A percentile compares a stretch with the other conserved stretches of the same genome.
Conservation (phyloP, 2,329 filamentous ascomycete genomes). For the Sporothrix luriei region DNA sequence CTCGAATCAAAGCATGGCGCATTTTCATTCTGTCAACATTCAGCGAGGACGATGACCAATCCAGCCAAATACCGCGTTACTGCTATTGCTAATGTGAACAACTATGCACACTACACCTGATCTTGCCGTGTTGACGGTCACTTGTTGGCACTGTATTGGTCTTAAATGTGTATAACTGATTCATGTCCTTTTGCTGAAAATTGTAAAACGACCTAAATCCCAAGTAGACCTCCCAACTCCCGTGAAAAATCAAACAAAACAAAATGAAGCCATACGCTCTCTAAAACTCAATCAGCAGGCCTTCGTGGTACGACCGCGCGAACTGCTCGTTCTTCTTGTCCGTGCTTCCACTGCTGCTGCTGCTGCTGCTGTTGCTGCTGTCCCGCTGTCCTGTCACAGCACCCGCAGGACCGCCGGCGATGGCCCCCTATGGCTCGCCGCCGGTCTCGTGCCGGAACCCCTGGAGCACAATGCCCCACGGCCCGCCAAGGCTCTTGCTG, state of each 20-base stretch:
- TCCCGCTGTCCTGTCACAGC: not conserved
- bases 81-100: not conserved
- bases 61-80: too few relatives aligned
- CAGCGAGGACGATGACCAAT: too few relatives aligned
- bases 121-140: not conserved
- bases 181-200: not conserved
- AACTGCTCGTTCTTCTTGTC: not conserved
- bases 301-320: conserved; percentile 30
- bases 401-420: not conserved
- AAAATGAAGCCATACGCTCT: not conserved
- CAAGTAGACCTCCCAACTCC: conserved; percentile 13
- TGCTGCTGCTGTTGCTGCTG: not conserved
- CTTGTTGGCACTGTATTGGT: too few relatives aligned
- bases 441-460: conserved; percentile 53
- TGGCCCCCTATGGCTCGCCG: conserved; percentile 33
- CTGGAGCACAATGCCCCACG: conserved; percentile 56
- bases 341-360: not conserved
- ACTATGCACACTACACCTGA: not conserved
- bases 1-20: conserved; percentile 12
- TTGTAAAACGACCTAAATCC: conserved; percentile 10
- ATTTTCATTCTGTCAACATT: not conserved
- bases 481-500: conserved; percentile 48
- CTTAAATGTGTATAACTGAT: not conserved
- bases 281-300: conserved; percentile 30
- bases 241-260: not conserved